phyloP scores from a whole-genome alignment of 2,329 filamentous ascomycete genomes.

The Thielaviopsis euricoi region DNA sequence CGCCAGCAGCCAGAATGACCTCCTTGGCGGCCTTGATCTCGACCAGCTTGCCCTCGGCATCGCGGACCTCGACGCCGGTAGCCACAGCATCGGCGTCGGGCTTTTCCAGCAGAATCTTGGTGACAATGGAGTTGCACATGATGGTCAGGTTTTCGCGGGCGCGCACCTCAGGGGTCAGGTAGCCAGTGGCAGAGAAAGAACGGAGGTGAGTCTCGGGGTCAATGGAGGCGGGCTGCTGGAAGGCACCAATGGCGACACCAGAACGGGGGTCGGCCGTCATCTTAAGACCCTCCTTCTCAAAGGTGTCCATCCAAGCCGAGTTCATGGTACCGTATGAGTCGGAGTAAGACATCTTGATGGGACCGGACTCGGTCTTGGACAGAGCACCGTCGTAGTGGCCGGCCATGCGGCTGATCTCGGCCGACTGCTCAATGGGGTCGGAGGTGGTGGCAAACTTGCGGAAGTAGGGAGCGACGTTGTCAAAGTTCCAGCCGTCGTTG shows the following conservation, averaged over 20 bases:
- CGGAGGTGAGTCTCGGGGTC: constrained; percentile 19
- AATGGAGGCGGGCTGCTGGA: constrained; percentile 19
- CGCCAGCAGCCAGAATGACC: constrained; percentile 34
- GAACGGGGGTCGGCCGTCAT: constrained; percentile 19
- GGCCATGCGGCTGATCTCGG: constrained; percentile 17
- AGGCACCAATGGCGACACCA: constrained; percentile 19
- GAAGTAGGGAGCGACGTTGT: constrained; percentile 19
- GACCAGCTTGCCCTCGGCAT: constrained; percentile 6
- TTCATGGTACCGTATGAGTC: constrained; percentile 17
- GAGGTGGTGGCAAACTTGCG: constrained; percentile 21
- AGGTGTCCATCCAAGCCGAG: constrained; percentile 22
- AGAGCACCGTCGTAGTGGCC: constrained; percentile 18
- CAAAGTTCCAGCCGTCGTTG: constrained; percentile 17
- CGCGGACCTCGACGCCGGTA: constrained; percentile 18
- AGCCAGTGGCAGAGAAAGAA: constrained; percentile 20
- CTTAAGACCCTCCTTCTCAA: constrained; percentile 19
- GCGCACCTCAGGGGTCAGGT: constrained; percentile 20
- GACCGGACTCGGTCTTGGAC: constrained; percentile 20
- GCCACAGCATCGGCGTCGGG: constrained; percentile 16
- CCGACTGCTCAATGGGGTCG: constrained; percentile 16
- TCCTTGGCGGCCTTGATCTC: constrained; percentile 22
- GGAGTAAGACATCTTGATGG: constrained; percentile 11
- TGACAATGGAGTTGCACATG: constrained; percentile 19
- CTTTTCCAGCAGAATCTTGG: constrained; percentile 18
- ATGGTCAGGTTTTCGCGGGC: constrained; percentile 17